Conservation (phyloP, 2,329 filamentous ascomycete genomes). For the Zasmidium citrigriseum region DNA sequence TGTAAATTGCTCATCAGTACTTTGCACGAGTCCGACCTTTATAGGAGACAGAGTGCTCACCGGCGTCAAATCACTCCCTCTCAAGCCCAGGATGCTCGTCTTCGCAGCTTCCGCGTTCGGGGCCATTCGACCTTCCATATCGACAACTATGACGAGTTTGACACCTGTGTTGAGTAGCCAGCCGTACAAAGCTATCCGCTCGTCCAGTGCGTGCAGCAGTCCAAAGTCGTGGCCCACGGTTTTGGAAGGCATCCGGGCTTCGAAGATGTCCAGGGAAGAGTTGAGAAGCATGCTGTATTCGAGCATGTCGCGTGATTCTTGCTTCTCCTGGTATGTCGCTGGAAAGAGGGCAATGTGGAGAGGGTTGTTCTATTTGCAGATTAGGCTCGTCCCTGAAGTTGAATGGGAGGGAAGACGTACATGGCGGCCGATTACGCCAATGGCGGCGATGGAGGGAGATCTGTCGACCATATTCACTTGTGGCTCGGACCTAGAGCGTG, state of each 20-base stretch:
- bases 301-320: constrained; percentile 64
- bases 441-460: constrained; percentile 78
- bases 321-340: constrained; percentile 43
- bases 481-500: background rate
- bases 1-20: constrained; percentile 33
- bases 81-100: constrained; percentile 62
- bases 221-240: constrained; percentile 81
- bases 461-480: constrained; percentile 48
- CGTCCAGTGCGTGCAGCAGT: constrained; percentile 88
- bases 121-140: constrained; percentile 74
- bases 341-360: constrained; percentile 91
- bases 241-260: constrained; percentile 74
- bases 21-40: background rate
- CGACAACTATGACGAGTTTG: constrained; percentile 85
- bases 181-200: constrained; percentile 89
- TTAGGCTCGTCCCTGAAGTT: background rate
- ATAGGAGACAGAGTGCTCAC: constrained; percentile 49
- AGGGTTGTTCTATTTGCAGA: constrained; percentile 75
- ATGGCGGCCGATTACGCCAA: constrained; percentile 91
- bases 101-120: constrained; percentile 32
- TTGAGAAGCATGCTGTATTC: constrained; percentile 92
- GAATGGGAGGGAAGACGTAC: constrained; percentile 51
- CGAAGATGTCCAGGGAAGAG: constrained; percentile 90
- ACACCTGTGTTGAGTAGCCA: constrained; percentile 96
- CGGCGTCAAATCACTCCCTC: constrained; percentile 84